These are phyloP conservation scores for Pseudocercospora crystallina DNA, from an alignment of 2,329 filamentous ascomycete genomes.

Conservation along the genomic window DNA sequence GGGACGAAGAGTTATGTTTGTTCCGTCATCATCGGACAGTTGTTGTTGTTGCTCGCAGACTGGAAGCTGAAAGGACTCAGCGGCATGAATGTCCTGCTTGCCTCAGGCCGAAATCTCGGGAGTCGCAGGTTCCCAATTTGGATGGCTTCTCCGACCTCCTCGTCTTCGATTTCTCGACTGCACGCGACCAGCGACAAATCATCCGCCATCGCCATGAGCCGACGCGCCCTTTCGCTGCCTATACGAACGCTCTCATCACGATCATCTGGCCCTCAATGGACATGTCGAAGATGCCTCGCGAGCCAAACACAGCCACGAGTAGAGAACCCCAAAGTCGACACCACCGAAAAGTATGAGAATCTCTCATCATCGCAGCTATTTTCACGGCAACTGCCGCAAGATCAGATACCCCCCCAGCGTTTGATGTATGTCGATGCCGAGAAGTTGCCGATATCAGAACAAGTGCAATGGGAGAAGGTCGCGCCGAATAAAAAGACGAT, in stretches of 20 bases:
- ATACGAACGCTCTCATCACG: constrained; percentile 25
- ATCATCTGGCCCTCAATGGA: constrained; percentile 26
- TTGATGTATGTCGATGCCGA: constrained; percentile 10
- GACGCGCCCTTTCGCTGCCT: constrained; percentile 26
- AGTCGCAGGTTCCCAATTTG: too few relatives aligned
- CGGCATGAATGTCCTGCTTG: too few relatives aligned
- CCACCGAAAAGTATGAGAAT: constrained; percentile 9
- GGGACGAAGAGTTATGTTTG: too few relatives aligned
- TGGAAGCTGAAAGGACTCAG: too few relatives aligned
- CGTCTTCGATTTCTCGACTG: constrained; percentile 2
- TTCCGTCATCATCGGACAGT: too few relatives aligned
- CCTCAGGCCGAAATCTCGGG: too few relatives aligned
- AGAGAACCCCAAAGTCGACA: constrained; percentile 5
- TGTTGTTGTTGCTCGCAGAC: too few relatives aligned
- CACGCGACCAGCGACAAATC: constrained; percentile 2
- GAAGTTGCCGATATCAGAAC: constrained; percentile 26
- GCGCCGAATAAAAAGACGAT: constrained; percentile 30
- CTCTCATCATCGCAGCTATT: constrained; percentile 8
- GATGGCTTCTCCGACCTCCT: too few relatives aligned
- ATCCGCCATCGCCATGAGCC: constrained; percentile 20
- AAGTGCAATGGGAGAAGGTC: constrained; percentile 25
- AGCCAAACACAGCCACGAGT: constrained; percentile 23
- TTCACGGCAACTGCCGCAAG: constrained; percentile 8
- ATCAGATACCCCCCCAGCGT: constrained; percentile 6
- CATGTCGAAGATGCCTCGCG: constrained; percentile 33